Percentiles rank a stretch among this genome's conserved stretches.
Evolutionary conservation across 768 basidiomycete species (phyloP).

Genomic region (Cyathus striatus): DNA sequence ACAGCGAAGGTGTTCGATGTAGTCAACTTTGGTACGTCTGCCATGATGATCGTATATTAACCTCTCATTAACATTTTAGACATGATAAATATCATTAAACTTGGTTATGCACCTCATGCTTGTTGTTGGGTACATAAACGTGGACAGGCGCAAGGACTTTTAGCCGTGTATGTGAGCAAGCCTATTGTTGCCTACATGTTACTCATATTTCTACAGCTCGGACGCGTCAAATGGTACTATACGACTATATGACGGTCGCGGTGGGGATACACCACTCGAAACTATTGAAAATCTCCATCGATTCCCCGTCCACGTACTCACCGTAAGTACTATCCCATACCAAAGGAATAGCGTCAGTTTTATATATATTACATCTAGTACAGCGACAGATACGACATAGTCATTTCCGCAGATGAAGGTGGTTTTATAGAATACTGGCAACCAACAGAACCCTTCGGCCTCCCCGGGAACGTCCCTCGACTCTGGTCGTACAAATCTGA

Average conservation of each 20-base stretch:
- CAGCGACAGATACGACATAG: constrained; percentile 84
- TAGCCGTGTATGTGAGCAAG: constrained; percentile 70
- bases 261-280: constrained; percentile 72
- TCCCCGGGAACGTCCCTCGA: constrained; percentile 71
- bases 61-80: constrained; percentile 41
- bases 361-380: no score
- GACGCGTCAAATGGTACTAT: constrained; percentile 73
- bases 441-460: constrained; percentile 81
- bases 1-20: constrained; percentile 96
- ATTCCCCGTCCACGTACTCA: constrained; percentile 87
- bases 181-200: not conserved
- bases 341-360: no score
- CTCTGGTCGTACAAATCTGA: constrained; percentile 89
- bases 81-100: constrained; percentile 97
- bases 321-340: constrained; percentile 43
- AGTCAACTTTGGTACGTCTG: constrained; percentile 84
- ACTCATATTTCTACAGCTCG: constrained; percentile 46
- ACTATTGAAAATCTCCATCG: constrained; percentile 77
- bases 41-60: not conserved
- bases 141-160: constrained; percentile 80
- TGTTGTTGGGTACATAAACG: constrained; percentile 95
- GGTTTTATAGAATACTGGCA: constrained; percentile 98
- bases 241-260: constrained; percentile 89
- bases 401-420: constrained; percentile 90
- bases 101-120: constrained; percentile 79